These are phyloP conservation scores for Punica granatum DNA, from an alignment of 345 rosid species.

Conservation along the genomic window DNA sequence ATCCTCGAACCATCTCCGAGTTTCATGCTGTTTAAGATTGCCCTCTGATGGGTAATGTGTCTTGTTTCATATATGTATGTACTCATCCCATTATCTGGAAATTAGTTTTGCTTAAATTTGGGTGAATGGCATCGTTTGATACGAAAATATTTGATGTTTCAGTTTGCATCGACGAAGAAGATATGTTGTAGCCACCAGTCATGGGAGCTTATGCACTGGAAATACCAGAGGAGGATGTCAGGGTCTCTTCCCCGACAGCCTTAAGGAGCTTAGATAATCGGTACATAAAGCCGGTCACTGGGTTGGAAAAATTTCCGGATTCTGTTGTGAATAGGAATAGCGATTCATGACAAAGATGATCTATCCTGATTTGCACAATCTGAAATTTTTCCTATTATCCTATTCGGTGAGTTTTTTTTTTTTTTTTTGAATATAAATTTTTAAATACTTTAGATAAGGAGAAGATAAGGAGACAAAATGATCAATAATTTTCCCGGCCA, in stretches of 20 bases:
- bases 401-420: too few relatives aligned
- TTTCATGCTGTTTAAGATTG: background rate
- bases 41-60: background rate
- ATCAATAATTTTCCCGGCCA: background rate
- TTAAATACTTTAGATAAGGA: background rate
- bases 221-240: background rate
- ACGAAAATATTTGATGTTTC: background rate
- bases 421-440: background rate
- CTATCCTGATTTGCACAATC: too few relatives aligned
- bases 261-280: background rate
- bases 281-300: background rate
- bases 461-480: background rate
- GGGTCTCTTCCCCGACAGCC: background rate
- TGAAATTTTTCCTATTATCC: too few relatives aligned
- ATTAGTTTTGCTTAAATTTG: background rate
- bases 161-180: constrained; percentile 4
- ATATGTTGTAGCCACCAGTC: background rate
- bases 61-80: background rate
- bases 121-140: background rate
- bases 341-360: background rate
- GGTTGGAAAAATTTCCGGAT: background rate
- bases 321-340: background rate
- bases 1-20: background rate
- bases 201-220: background rate
- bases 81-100: background rate